Evolutionary conservation across 805 yeast species (phyloP), one percentile per base, ranked within the genome.

Genomic region (Cyberlindnera mississippiensis): DNA sequence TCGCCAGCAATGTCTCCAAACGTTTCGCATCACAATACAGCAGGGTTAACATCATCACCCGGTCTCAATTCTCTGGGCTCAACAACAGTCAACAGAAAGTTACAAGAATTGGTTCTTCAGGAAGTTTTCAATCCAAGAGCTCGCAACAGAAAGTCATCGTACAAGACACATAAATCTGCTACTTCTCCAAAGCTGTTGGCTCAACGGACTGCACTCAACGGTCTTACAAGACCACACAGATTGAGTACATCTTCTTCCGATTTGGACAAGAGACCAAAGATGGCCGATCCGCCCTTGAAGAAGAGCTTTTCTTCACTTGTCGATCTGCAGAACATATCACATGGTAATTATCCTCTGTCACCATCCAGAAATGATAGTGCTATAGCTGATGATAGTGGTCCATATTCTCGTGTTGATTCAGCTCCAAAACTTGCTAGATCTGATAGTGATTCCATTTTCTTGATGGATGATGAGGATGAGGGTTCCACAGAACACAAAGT

Each of bases 61-160:
- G 46, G 49, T 7, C 13, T 46, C 29, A 45, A 29, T 17, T 48
- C 59, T 5, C 41, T 68, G 53, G 86, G 85, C 1, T 72, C 87
- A 2, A 85, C 95, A 0, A 75, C 76, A 4, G 79, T 85, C 4
- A 85, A 85, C 57, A 71, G 78, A n/a, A 76, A 79, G 53, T 63
- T 85, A 20, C 82, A 83, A 52, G 91, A 85, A 51, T 63, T 80
- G 37, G 86, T 85, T 0, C 59, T 85, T 18, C 73, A 76, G 26
- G 95, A 85, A 56, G 93, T 84, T 0, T 84, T 85, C 64, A 78
- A 80, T 4, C 80, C 80, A 14, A 49, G 27, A 22, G 29, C 35
- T 4, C 37, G 44, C 22, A 19, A 17, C 24, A 26, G 39, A 17
- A 34, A 19, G 12, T 31, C 38, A 35, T 2, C 34, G 34, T 8